phyloP scores from a whole-genome alignment of 352 stramenopile genomes.

The Pythium rishiriense region DNA sequence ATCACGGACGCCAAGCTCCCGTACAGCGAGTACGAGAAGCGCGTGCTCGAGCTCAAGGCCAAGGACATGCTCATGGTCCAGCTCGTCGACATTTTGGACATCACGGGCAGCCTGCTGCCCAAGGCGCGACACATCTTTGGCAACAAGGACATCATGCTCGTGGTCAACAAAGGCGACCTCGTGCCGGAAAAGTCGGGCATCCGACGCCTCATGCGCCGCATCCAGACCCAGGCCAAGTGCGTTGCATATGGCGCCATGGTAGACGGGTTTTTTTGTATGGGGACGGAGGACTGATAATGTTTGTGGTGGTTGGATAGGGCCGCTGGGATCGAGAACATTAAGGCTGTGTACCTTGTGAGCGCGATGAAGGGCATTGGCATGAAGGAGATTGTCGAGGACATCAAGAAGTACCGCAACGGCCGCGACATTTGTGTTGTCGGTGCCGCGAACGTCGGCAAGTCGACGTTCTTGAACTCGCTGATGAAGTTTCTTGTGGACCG shows the following conservation, averaged over 20 bases:
- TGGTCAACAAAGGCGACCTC: slow-evolving; percentile 91
- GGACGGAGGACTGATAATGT: background rate
- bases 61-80: slow-evolving; percentile 92
- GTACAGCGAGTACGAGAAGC: slow-evolving; percentile 87
- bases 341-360: slow-evolving; percentile 79
- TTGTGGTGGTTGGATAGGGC: slow-evolving; percentile 20
- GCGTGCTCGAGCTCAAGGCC: slow-evolving; percentile 79
- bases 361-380: slow-evolving; percentile 87
- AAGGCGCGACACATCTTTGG: slow-evolving; percentile 87
- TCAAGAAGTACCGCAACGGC: slow-evolving; percentile 72
- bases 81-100: slow-evolving; percentile 92
- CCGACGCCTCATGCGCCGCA: slow-evolving; percentile 76
- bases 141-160: slow-evolving; percentile 89
- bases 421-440: slow-evolving; percentile 91
- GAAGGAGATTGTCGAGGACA: slow-evolving; percentile 81
- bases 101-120: slow-evolving; percentile 84
- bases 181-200: slow-evolving; percentile 84
- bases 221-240: slow-evolving; percentile 75
- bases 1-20: slow-evolving; percentile 83
- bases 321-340: slow-evolving; percentile 76
- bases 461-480: slow-evolving; percentile 91
- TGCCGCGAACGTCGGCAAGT: slow-evolving; percentile 92
- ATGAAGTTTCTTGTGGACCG: slow-evolving; percentile 78
- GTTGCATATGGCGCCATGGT: slow-evolving; percentile 3
- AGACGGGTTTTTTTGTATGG: too few relatives aligned